Percentiles rank a stretch among this genome's conserved stretches.
Evolutionary conservation across 2,329 filamentous ascomycete species (phyloP).

Genomic region (Epichloe coenophiala): DNA sequence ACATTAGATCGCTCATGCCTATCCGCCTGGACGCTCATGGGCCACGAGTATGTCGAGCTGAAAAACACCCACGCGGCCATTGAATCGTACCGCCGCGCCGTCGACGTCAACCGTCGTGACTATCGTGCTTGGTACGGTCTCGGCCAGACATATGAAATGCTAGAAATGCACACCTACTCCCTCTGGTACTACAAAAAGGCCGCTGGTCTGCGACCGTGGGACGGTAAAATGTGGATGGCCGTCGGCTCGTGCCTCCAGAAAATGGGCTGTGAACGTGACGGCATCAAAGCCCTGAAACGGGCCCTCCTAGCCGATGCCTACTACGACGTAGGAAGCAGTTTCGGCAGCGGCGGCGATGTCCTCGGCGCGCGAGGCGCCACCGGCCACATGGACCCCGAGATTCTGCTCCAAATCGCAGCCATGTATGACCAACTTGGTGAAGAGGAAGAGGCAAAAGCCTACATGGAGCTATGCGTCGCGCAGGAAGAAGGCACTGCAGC

Average conservation of each 20-base stretch:
- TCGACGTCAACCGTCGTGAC: slow-evolving; percentile 90
- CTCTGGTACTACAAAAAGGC: slow-evolving; percentile 97
- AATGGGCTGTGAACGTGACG: slow-evolving; percentile 72
- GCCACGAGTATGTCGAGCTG: slow-evolving; percentile 95
- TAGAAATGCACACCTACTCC: slow-evolving; percentile 96
- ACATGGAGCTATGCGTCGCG: slow-evolving; percentile 91
- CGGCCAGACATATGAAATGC: slow-evolving; percentile 90
- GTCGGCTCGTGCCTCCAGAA: slow-evolving; percentile 85
- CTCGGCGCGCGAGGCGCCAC: slow-evolving; percentile 36
- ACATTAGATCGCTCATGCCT: slow-evolving; percentile 83
- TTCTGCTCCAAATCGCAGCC: slow-evolving; percentile 75
- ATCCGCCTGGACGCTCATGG: slow-evolving; percentile 97
- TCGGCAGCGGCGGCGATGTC: slow-evolving; percentile 32
- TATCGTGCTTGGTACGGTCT: slow-evolving; percentile 97
- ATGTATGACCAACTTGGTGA: slow-evolving; percentile 77
- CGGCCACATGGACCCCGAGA: slow-evolving; percentile 70
- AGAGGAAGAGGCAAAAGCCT: slow-evolving; percentile 68
- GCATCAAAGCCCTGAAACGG: slow-evolving; percentile 88
- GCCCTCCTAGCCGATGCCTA: slow-evolving; percentile 80
- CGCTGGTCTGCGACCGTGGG: slow-evolving; percentile 82
- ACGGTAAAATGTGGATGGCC: slow-evolving; percentile 98
- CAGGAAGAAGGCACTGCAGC: slow-evolving; percentile 64
- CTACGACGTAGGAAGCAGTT: slow-evolving; percentile 53
- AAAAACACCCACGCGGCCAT: slow-evolving; percentile 98
- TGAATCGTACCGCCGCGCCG: slow-evolving; percentile 87